Evolutionary conservation across 208 protist genomes (phyloP).

Genomic region (Leishmania mexicana): DNA sequence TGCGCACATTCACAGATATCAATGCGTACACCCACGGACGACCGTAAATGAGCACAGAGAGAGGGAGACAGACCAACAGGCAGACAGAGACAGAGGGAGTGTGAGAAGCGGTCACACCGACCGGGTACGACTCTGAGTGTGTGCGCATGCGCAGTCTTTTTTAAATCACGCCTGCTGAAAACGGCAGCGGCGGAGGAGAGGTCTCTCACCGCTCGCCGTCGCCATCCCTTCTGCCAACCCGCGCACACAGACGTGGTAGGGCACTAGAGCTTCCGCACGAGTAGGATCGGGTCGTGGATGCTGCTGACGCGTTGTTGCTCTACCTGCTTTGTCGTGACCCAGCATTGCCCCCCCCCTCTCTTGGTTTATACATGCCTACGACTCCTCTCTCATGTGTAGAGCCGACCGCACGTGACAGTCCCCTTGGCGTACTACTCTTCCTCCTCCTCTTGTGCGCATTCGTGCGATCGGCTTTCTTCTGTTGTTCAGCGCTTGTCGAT

Average conservation of each 20-base stretch:
- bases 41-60: neutral
- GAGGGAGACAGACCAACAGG: neutral
- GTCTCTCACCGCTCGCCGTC: constrained; percentile 2
- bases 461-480: neutral
- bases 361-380: neutral
- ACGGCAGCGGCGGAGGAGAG: neutral
- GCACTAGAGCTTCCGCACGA: neutral
- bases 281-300: too few relatives aligned
- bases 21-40: neutral
- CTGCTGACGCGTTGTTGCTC: neutral
- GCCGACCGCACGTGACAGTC: neutral
- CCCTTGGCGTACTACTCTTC: neutral
- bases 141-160: neutral
- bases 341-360: neutral
- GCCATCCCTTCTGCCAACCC: neutral
- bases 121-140: neutral
- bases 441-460: neutral
- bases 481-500: neutral
- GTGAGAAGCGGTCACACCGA: neutral
- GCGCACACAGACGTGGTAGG: neutral
- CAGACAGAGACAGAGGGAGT: neutral
- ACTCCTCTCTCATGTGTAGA: neutral
- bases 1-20: neutral
- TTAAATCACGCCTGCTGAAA: neutral
- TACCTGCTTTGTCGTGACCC: neutral